Evolutionary conservation across 495 filamentous ascomycete genomes (phyloP).

Genomic region (Rhizodiscina lignyota): DNA sequence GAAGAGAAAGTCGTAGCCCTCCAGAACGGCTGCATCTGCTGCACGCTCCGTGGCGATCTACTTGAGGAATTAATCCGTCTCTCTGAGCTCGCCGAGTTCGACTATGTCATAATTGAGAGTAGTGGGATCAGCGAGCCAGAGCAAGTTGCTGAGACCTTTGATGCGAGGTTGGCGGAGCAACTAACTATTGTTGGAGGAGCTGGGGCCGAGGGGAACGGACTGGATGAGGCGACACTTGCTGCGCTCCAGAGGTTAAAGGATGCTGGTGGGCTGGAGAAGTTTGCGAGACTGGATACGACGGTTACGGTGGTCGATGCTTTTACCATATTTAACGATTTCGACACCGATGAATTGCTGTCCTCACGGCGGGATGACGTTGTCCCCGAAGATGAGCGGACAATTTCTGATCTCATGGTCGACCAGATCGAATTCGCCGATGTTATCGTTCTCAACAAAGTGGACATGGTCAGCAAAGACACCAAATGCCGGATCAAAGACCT

Average conservation of each 20-base stretch:
- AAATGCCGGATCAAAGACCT: constrained; percentile 26
- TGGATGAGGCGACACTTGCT: constrained; percentile 16
- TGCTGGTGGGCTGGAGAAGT: constrained; percentile 32
- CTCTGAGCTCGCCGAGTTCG: constrained; percentile 29
- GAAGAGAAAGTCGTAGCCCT: constrained; percentile 41
- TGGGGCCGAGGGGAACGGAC: constrained; percentile 25
- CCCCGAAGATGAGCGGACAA: constrained; percentile 40
- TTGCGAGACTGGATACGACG: constrained; percentile 40
- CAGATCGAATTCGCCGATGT: constrained; percentile 49
- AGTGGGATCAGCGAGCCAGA: constrained; percentile 45
- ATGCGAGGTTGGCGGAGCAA: constrained; percentile 24
- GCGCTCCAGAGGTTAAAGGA: constrained; percentile 6
- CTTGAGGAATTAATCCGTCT: constrained; percentile 35
- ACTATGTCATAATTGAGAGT: constrained; percentile 45
- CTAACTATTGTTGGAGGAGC: neutral
- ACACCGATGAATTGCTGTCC: constrained; percentile 38
- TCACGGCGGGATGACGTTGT: constrained; percentile 28
- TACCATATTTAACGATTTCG: constrained; percentile 38
- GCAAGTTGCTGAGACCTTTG: constrained; percentile 47
- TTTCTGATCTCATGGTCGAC: constrained; percentile 43
- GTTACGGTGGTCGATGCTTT: constrained; percentile 43
- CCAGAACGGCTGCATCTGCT: constrained; percentile 48
- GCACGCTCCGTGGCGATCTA: constrained; percentile 40
- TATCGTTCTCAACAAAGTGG: constrained; percentile 38
- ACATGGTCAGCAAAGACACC: constrained; percentile 24